Conservation (phyloP, 352 stramenopile species). For the Elongisporangium undulatum region DNA sequence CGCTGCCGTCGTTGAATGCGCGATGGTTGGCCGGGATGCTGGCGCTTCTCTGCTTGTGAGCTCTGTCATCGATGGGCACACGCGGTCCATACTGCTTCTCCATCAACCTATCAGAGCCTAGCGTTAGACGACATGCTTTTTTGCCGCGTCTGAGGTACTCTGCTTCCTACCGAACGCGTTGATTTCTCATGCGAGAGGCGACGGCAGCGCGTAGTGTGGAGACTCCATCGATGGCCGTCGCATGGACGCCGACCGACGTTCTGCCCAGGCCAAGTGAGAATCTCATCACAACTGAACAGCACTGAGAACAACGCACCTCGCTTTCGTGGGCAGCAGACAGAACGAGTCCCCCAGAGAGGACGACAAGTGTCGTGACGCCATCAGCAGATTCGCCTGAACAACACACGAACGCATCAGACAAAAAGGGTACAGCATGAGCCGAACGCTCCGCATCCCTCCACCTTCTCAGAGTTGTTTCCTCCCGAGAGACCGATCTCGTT, state of each 20-base stretch:
- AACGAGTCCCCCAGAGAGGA: slow-evolving; percentile 85
- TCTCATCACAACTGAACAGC: too few species aligned
- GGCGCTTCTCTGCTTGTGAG: slow-evolving; percentile 15
- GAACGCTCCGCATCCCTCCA: slow-evolving; percentile 1
- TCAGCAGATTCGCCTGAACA: slow-evolving; percentile 37
- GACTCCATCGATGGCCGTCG: slow-evolving; percentile 64
- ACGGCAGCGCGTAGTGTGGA: slow-evolving; percentile 75
- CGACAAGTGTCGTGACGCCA: slow-evolving; percentile 74
- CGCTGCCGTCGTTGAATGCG: background rate
- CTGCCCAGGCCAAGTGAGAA: slow-evolving; percentile 11
- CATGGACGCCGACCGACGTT: slow-evolving; percentile 45
- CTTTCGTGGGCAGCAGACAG: slow-evolving; percentile 70
- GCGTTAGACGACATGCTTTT: background rate
- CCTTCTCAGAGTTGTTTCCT: slow-evolving; percentile 50
- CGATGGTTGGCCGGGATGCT: slow-evolving; percentile 1
- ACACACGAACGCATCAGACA: background rate
- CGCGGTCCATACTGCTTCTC: slow-evolving; percentile 68
- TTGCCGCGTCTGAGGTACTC: background rate
- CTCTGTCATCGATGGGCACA: slow-evolving; percentile 25
- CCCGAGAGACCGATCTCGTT: slow-evolving; percentile 73
- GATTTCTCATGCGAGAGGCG: slow-evolving; percentile 80
- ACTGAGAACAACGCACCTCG: slow-evolving; percentile 19
- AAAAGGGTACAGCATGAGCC: background rate
- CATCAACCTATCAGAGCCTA: slow-evolving; percentile 44
- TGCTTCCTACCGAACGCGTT: slow-evolving; percentile 46